A percentile compares a stretch with the other conserved stretches of the same genome.
These are phyloP conservation scores for Cyberlindnera maritima DNA, from an alignment of 805 yeast genomes.

Conservation along the genomic window DNA sequence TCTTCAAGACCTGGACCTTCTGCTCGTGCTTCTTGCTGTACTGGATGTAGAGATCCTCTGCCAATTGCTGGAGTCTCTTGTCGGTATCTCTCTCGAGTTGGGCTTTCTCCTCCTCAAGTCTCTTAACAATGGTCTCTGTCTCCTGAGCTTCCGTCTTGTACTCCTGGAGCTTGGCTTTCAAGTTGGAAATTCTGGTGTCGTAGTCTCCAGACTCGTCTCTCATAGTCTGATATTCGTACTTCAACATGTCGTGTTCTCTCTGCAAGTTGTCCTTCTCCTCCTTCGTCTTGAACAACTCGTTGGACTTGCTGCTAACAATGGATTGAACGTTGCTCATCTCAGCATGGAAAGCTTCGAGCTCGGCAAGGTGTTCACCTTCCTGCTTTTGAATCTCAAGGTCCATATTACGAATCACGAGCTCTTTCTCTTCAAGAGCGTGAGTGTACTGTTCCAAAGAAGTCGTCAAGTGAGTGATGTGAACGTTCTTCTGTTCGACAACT, in stretches of 20 bases:
- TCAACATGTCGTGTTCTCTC: slow-evolving; percentile 26
- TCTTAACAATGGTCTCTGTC: slow-evolving; percentile 27
- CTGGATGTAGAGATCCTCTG: slow-evolving; percentile 68
- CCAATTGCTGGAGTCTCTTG: slow-evolving; percentile 55
- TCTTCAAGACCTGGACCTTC: slow-evolving; percentile 60
- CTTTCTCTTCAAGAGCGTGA: slow-evolving; percentile 20
- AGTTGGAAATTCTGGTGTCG: slow-evolving; percentile 24
- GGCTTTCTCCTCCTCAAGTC: slow-evolving; percentile 33
- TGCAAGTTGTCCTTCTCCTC: slow-evolving; percentile 26
- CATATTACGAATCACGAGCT: slow-evolving; percentile 25
- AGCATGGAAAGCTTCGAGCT: slow-evolving; percentile 34
- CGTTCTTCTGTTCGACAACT: slow-evolving; percentile 10
- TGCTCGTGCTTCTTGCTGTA: slow-evolving; percentile 76
- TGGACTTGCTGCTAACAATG: slow-evolving; percentile 29
- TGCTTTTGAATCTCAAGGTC: slow-evolving; percentile 32
- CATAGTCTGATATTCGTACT: slow-evolving; percentile 24
- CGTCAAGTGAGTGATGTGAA: slow-evolving; percentile 11
- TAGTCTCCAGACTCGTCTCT: slow-evolving; percentile 25
- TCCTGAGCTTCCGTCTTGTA: slow-evolving; percentile 19
- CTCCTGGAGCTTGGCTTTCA: slow-evolving; percentile 20
- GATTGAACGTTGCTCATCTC: slow-evolving; percentile 34
- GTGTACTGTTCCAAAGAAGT: slow-evolving; percentile 11
- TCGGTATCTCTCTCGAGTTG: slow-evolving; percentile 48
- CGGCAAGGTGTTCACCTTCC: slow-evolving; percentile 36
- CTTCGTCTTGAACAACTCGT: slow-evolving; percentile 26